Conservation (phyloP, 345 rosid species). For the Linum trigynum region DNA sequence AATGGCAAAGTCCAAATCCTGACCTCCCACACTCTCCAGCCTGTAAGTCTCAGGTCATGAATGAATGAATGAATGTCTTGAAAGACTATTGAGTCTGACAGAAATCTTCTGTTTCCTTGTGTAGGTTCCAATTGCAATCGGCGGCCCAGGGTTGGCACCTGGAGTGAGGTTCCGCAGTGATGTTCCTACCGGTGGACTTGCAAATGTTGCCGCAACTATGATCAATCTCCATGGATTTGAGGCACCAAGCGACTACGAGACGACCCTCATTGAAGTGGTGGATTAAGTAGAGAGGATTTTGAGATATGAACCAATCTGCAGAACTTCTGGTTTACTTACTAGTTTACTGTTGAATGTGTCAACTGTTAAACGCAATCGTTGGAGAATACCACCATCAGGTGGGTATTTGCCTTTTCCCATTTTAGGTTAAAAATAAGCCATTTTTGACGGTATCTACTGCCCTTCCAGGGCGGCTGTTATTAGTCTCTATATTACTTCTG, state of each 20-base stretch:
- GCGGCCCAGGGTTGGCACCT: constrained; percentile 70
- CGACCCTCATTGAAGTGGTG: constrained; percentile 67
- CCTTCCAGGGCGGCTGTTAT: no score
- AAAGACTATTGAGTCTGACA: no score
- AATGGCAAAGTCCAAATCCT: constrained; percentile 75
- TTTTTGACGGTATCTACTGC: no score
- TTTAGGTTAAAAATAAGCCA: background rate
- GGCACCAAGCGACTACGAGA: constrained; percentile 80
- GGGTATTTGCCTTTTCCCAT: background rate
- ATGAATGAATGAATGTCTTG: background rate
- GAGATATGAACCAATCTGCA: no score
- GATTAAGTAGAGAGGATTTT: constrained; percentile 23
- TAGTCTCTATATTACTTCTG: no score
- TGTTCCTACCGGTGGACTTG: constrained; percentile 60
- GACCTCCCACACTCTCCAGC: constrained; percentile 90
- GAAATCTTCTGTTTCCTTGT: background rate
- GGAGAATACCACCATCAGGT: no score
- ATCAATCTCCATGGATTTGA: constrained; percentile 84
- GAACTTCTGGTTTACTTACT: no score
- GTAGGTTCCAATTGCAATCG: constrained; percentile 92
- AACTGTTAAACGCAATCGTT: no score
- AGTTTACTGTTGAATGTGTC: no score
- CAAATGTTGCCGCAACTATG: constrained; percentile 94
- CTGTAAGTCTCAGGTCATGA: constrained; percentile 42
- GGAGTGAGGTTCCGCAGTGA: constrained; percentile 67